Percentiles rank a stretch among this genome's conserved stretches.
Evolutionary conservation across 352 stramenopile species (phyloP).

Genomic region (Phytopythium sindhum): DNA sequence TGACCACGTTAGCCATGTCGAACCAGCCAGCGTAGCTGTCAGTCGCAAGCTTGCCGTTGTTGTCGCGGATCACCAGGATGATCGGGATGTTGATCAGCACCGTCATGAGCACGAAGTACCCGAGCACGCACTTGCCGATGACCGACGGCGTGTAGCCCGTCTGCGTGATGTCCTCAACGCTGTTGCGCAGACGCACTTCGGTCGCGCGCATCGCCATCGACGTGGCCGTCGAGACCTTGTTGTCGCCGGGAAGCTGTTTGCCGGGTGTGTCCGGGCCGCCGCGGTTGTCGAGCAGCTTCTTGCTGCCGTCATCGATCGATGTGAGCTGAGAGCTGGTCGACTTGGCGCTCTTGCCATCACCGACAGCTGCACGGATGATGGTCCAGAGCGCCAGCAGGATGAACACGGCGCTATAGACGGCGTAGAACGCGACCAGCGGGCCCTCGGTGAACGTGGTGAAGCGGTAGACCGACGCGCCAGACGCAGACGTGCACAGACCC

Average conservation of each 20-base stretch:
- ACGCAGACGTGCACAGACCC: slow-evolving; percentile 24
- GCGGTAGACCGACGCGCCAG: slow-evolving; percentile 21
- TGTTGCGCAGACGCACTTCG: slow-evolving; percentile 41
- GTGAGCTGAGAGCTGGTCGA: slow-evolving; percentile 10
- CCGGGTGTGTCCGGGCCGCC: slow-evolving; percentile 45
- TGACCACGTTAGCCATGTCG: slow-evolving; percentile 39
- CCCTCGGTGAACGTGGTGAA: slow-evolving; percentile 57
- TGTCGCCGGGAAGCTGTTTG: background rate
- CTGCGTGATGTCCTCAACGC: slow-evolving; percentile 48
- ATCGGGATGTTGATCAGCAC: slow-evolving; percentile 53
- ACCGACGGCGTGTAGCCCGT: slow-evolving; percentile 42
- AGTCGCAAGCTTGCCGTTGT: slow-evolving; percentile 45
- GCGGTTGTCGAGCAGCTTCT: slow-evolving; percentile 57
- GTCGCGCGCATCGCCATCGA: slow-evolving; percentile 41
- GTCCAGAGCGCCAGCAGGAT: slow-evolving; percentile 29
- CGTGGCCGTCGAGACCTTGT: slow-evolving; percentile 23
- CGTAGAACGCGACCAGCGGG: slow-evolving; percentile 47
- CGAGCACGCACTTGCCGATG: slow-evolving; percentile 41
- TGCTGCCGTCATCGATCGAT: slow-evolving; percentile 28
- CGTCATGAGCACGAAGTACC: slow-evolving; percentile 57
- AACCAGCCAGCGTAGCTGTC: slow-evolving; percentile 50
- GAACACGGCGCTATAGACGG: slow-evolving; percentile 42
- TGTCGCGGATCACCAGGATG: slow-evolving; percentile 51
- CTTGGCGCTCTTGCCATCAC: slow-evolving; percentile 16
- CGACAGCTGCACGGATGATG: slow-evolving; percentile 12